Base-by-base conservation (phyloP, 768 basidiomycete species). In the Cystofilobasidium macerans region DNA sequence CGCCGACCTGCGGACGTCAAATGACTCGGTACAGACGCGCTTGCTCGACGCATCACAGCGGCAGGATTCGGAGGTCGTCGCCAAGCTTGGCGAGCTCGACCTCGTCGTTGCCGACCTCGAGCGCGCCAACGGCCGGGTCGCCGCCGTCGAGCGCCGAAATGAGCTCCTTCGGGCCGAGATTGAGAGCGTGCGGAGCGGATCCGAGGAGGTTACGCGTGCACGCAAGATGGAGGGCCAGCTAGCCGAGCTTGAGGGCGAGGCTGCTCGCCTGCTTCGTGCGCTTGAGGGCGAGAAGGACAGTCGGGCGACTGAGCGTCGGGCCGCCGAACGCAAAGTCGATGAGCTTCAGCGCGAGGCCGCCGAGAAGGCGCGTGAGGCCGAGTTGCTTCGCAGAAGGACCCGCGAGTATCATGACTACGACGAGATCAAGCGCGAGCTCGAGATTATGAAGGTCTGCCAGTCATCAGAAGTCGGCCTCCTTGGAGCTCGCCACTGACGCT, bases 391-490 rank as follows among this genome's bases (percentile, higher is more conserved):
- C 73, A 76, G 78, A 38, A 85, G 84, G 70, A 77, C 98, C 42
- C 84, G 83, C 71, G 83, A 83, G 69, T 88, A 86, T 68, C 75
- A 75, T 20, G 91, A 99, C 75, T 98, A 99, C 72, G 94, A 98
- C 72, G 93, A 98, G 78, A 85, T 98, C 73, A 98, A 98, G 78
- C 86, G 95, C 32, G 95, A 99, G 75, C 81, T 99, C 33, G 92
- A 92, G 73, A 98, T 99, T 70, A 89, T 98, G 89, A 97, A 99
- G 84, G 95, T 89, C 57, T n/a, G n/a, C n/a, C n/a, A n/a, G n/a
- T n/a, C n/a, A n/a, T n/a, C n/a, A n/a, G n/a, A n/a, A n/a, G n/a
- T n/a, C n/a, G n/a, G n/a, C n/a, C n/a, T n/a, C n/a, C n/a, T n/a
- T n/a, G n/a, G n/a, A n/a, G n/a, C 54, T 78, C 72, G 7, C 6